Base-by-base conservation (phyloP, 352 stramenopile genomes). In the Globisporangium perplexum region DNA sequence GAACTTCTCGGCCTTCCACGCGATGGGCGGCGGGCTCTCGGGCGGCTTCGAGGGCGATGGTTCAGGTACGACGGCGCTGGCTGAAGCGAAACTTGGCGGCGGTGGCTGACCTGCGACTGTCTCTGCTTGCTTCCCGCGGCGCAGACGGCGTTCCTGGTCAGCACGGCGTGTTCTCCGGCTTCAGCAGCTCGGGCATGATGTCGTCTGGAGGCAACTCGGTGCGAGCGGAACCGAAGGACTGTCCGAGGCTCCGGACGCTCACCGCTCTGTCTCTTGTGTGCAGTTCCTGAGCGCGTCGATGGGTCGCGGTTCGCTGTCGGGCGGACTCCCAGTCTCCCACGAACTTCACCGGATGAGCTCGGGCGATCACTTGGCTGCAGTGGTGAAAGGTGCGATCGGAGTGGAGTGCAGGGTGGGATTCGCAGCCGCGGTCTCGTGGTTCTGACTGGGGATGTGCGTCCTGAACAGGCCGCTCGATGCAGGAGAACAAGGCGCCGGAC, bases 401-500 rank as follows among this genome's bases (percentile, higher is more conserved):
- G 23, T 22, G 23, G 20, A 7, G 4, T 45, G 26, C 3, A 5
- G n/a, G n/a, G n/a, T 39, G 20, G 1, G 10, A 8, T 12, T 23
- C 26, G 20, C 18, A 23, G 18, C 28, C 12, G 14, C 45, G 30
- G 11, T 14, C 6, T 24, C 7, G 18, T 42, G 28, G 23, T 24
- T n/a, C n/a, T n/a, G n/a, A n/a, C n/a, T n/a, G n/a, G n/a, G n/a
- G n/a, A n/a, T n/a, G n/a, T n/a, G n/a, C n/a, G n/a, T n/a, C n/a
- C n/a, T n/a, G 49, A 63, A 7, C 47, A 87, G 80, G 72, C 53
- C 70, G 76, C 24, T 72, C 50, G 56, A 81, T 87, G 28, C 77
- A 75, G 4, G 80, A 90, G 47, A 86, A 75, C 56, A 90, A 88
- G 52, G 72, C 77, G 3, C 83, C 83, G 2, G 83, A 93, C 60